These are phyloP conservation scores for Ensete ventricosum DNA, from an alignment of 176 grass and related monocot species.

Conservation along the genomic window DNA sequence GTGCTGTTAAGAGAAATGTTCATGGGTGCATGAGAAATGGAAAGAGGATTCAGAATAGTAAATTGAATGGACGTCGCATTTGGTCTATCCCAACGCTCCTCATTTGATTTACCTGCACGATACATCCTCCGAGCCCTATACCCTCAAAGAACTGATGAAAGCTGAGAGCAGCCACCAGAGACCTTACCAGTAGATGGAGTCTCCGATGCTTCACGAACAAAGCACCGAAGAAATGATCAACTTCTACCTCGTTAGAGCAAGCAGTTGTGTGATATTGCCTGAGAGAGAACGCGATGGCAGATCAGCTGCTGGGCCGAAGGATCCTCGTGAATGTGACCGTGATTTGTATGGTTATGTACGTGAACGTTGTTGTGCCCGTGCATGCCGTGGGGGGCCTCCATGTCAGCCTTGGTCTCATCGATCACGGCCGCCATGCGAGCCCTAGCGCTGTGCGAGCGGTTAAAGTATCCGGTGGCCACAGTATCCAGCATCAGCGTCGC, in stretches of 20 bases:
- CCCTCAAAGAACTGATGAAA: constrained; percentile 18
- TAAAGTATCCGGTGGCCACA: constrained; percentile 61
- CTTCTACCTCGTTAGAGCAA: too few species aligned
- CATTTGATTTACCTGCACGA: background rate
- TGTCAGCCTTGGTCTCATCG: background rate
- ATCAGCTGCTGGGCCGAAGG: background rate
- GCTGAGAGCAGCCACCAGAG: background rate
- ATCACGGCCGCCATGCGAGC: background rate
- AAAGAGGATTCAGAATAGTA: too few species aligned
- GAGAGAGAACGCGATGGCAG: background rate
- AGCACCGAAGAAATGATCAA: too few species aligned
- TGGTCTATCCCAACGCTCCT: too few species aligned
- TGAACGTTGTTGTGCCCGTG: background rate
- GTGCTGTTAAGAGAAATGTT: too few species aligned
- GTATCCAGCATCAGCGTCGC: constrained; percentile 53
- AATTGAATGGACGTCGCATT: too few species aligned
- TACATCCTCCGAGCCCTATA: constrained; percentile 4
- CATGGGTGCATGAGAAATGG: too few species aligned
- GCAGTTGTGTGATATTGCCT: background rate
- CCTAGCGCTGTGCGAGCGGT: constrained; percentile 23
- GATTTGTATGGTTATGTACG: background rate
- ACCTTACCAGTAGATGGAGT: background rate
- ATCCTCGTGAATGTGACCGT: background rate
- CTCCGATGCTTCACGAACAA: background rate
- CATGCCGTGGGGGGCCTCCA: background rate